Percentiles rank a stretch among this genome's conserved stretches.
These are phyloP conservation scores for Trypanosoma congolense DNA, from an alignment of 208 protist species.

Conservation along the genomic window DNA sequence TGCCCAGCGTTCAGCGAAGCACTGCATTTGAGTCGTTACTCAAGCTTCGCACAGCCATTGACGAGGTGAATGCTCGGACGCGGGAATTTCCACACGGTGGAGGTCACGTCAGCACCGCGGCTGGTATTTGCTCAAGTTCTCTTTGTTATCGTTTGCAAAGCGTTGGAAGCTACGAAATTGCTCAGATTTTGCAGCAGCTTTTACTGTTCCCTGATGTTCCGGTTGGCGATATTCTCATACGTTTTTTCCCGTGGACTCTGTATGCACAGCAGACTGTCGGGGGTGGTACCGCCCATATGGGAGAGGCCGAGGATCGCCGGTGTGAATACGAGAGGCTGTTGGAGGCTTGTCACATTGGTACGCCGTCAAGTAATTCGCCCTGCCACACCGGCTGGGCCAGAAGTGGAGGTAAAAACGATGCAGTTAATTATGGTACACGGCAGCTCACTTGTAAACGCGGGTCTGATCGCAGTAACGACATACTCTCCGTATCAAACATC, in stretches of 20 bases:
- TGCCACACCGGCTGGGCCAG: background rate
- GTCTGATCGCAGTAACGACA: slow-evolving; percentile 52
- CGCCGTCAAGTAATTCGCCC: slow-evolving; percentile 5
- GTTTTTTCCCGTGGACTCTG: slow-evolving; percentile 53
- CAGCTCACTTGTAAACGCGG: background rate
- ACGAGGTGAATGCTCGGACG: slow-evolving; percentile 55
- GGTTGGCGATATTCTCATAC: slow-evolving; percentile 42
- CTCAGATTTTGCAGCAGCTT: slow-evolving; percentile 33
- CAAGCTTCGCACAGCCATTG: slow-evolving; percentile 45
- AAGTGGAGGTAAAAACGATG: background rate
- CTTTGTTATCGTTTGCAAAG: slow-evolving; percentile 21
- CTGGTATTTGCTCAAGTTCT: background rate
- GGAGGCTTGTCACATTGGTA: slow-evolving; percentile 19
- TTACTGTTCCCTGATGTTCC: slow-evolving; percentile 54
- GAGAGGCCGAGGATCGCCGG: slow-evolving; percentile 18
- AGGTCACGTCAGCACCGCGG: background rate
- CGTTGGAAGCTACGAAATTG: slow-evolving; percentile 59
- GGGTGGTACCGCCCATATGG: slow-evolving; percentile 20
- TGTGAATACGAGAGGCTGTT: slow-evolving; percentile 28
- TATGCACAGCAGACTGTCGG: slow-evolving; percentile 48
- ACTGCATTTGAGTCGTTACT: slow-evolving; percentile 28
- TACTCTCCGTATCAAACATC: slow-evolving; percentile 26
- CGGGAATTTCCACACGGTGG: slow-evolving; percentile 33
- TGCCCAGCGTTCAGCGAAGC: background rate
- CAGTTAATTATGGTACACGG: background rate